phyloP scores from a whole-genome alignment of 805 yeast species.

The Grigorovia jiainica region DNA sequence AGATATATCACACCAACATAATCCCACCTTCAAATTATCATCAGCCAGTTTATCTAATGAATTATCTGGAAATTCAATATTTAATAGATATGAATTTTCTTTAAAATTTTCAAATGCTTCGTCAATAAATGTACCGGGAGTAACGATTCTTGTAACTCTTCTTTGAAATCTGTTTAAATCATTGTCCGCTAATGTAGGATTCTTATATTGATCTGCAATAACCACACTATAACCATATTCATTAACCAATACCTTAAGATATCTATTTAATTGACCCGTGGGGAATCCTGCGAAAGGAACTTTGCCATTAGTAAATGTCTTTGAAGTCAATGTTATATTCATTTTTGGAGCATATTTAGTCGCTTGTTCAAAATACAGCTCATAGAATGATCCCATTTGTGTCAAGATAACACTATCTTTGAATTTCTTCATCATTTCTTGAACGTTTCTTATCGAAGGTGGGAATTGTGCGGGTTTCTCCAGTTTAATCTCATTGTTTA shows the following conservation, averaged over 20 bases:
- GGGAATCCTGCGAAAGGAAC: slow-evolving; percentile 94
- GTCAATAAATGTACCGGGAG: slow-evolving; percentile 89
- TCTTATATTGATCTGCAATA: slow-evolving; percentile 58
- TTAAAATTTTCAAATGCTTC: slow-evolving; percentile 71
- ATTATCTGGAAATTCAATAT: slow-evolving; percentile 52
- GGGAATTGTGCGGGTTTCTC: slow-evolving; percentile 15
- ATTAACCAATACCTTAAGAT: slow-evolving; percentile 63
- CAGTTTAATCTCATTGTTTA: neutral
- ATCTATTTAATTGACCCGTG: slow-evolving; percentile 54
- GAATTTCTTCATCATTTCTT: slow-evolving; percentile 36
- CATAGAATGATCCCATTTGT: slow-evolving; percentile 83
- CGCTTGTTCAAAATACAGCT: slow-evolving; percentile 85
- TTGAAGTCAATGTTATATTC: slow-evolving; percentile 60
- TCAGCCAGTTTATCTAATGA: slow-evolving; percentile 31
- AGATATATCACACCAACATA: slow-evolving; percentile 85
- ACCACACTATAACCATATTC: slow-evolving; percentile 67
- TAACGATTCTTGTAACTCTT: slow-evolving; percentile 67
- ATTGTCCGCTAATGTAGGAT: slow-evolving; percentile 20
- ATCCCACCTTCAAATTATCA: slow-evolving; percentile 42
- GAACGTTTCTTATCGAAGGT: slow-evolving; percentile 29
- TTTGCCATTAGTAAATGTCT: slow-evolving; percentile 34
- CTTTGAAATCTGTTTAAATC: slow-evolving; percentile 43
- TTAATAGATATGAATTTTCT: slow-evolving; percentile 59
- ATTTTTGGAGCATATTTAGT: slow-evolving; percentile 57
- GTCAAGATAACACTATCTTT: slow-evolving; percentile 53